phyloP scores from a whole-genome alignment of 2,329 filamentous ascomycete species.

The Botrytis fabae region DNA sequence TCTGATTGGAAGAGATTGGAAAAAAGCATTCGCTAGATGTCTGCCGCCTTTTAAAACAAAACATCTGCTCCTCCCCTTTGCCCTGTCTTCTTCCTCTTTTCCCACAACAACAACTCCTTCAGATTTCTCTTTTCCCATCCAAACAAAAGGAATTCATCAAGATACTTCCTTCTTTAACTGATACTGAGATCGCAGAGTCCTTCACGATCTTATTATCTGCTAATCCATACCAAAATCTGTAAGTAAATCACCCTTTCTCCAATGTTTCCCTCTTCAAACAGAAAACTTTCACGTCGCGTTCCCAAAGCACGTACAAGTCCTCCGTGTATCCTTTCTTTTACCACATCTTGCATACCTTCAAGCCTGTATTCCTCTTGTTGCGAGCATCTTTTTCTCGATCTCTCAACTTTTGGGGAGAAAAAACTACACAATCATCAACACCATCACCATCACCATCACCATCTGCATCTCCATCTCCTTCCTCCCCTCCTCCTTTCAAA shows the following conservation, averaged over 20 bases:
- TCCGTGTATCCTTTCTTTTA: neutral
- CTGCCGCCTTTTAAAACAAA: neutral
- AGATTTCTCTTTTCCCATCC: neutral
- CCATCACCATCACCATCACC: neutral
- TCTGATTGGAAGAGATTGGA: neutral
- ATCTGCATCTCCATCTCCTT: neutral
- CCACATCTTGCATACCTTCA: neutral
- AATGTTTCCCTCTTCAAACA: neutral
- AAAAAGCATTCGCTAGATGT: neutral
- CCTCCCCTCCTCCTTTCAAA: neutral
- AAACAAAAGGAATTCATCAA: neutral
- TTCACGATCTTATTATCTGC: constrained; percentile 12
- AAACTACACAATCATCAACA: too few species aligned
- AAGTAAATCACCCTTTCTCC: constrained; percentile 9
- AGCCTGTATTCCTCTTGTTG: neutral
- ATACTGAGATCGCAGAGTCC: constrained; percentile 10
- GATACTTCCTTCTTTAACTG: neutral
- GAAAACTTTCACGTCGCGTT: neutral
- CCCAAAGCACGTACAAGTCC: neutral
- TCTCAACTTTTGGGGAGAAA: too few species aligned
- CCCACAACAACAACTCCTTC: neutral
- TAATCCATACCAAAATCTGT: neutral
- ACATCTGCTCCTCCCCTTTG: neutral
- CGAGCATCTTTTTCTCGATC: too few species aligned
- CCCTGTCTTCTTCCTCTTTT: neutral